A percentile compares a stretch with the other conserved stretches of the same genome.
Conservation (phyloP, 2,329 filamentous ascomycete species). For the Xylaria sp. region DNA sequence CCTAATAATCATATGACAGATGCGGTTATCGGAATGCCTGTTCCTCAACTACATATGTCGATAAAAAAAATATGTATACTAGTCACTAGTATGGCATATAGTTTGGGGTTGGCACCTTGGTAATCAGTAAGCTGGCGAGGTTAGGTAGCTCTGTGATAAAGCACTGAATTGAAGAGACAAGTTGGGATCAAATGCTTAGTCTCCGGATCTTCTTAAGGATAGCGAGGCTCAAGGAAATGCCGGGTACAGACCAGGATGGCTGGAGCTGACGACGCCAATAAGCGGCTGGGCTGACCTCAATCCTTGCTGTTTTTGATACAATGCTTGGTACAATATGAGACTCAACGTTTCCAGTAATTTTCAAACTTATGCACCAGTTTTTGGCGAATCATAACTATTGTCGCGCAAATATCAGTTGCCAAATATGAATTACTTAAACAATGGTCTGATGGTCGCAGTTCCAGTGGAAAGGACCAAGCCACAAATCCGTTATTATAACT, state of each 20-base stretch:
- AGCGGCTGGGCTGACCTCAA: conserved; percentile 11
- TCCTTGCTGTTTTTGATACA: conserved; percentile 39
- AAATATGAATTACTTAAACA: no score
- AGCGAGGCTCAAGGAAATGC: conserved; percentile 24
- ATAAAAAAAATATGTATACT: background rate
- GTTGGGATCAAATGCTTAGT: background rate
- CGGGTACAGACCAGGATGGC: conserved; percentile 27
- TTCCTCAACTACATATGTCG: background rate
- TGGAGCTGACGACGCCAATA: conserved; percentile 39
- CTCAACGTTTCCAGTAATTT: conserved; percentile 24
- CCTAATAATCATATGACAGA: conserved; percentile 9
- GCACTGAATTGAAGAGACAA: background rate
- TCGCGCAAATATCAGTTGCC: background rate
- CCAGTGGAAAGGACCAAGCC: no score
- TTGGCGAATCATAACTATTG: background rate
- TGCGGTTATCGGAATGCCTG: background rate
- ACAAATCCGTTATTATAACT: no score
- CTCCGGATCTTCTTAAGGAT: background rate
- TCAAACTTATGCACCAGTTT: conserved; percentile 23
- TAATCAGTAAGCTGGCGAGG: background rate
- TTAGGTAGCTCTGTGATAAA: background rate
- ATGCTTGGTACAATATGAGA: conserved; percentile 25
- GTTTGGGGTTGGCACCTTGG: background rate
- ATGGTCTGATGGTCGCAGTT: no score
- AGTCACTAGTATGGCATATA: no score